A percentile compares a stretch with the other conserved stretches of the same genome.
These are phyloP conservation scores for Blastomyces silverae DNA, from an alignment of 2,329 filamentous ascomycete species.

Conservation along the genomic window DNA sequence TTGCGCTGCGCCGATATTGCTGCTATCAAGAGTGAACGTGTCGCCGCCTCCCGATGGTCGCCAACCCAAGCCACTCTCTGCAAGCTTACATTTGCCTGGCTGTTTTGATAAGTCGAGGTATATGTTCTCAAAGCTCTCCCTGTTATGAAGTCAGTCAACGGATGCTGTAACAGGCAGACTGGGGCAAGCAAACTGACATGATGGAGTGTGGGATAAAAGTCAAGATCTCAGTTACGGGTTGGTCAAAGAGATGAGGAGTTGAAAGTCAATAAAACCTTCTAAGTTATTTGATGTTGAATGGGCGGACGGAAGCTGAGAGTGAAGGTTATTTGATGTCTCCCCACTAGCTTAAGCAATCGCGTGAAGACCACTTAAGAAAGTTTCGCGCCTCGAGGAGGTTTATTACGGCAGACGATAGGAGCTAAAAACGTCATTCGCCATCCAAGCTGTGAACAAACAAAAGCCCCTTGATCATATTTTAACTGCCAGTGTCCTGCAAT, in stretches of 20 bases:
- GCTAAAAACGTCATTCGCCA: conserved; percentile 1
- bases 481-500: too few species aligned
- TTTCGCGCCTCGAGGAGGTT: conserved; percentile 1
- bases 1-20: conserved; percentile 77
- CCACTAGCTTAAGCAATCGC: conserved; percentile 10
- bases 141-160: conserved; percentile 26
- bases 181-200: conserved; percentile 16
- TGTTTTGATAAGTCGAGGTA: conserved; percentile 92
- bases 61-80: conserved; percentile 92
- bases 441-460: too few species aligned
- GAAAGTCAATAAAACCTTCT: background rate
- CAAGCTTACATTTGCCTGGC: conserved; percentile 86
- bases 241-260: background rate
- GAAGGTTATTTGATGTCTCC: conserved; percentile 9
- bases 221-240: background rate
- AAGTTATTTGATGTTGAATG: background rate
- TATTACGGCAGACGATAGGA: background rate
- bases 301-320: background rate
- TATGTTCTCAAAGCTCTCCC: conserved; percentile 96
- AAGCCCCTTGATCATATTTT: too few species aligned
- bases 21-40: conserved; percentile 85
- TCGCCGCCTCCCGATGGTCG: conserved; percentile 81
- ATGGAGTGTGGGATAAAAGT: conserved; percentile 9
- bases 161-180: background rate
- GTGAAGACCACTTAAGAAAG: conserved; percentile 11